A percentile compares a stretch with the other conserved stretches of the same genome.
Conservation (phyloP, 352 stramenopile species). For the Globisporangium spiculum region DNA sequence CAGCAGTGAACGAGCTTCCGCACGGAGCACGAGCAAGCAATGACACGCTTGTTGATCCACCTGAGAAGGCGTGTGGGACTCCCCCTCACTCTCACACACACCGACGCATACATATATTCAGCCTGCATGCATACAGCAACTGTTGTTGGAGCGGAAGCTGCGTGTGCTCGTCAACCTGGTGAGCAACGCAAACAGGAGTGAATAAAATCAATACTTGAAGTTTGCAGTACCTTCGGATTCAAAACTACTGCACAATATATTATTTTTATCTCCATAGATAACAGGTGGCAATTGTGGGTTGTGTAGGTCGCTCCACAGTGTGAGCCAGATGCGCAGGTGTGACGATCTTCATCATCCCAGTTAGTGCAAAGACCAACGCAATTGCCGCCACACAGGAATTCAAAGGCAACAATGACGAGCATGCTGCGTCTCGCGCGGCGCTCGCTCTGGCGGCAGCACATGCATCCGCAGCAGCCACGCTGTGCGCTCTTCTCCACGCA, state of each 20-base stretch:
- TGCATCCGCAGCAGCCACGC: neutral
- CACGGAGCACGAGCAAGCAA: neutral
- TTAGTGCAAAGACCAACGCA: neutral
- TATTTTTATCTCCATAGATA: no score
- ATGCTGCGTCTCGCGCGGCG: constrained; percentile 16
- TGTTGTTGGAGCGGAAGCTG: neutral
- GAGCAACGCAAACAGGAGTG: no score
- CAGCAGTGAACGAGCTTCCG: neutral
- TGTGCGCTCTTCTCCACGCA: constrained; percentile 13
- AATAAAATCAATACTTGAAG: no score
- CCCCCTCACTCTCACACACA: neutral
- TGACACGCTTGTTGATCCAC: neutral
- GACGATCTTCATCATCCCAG: constrained; percentile 1
- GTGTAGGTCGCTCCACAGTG: neutral
- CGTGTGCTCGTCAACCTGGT: neutral
- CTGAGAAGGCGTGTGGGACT: neutral
- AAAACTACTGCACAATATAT: no score
- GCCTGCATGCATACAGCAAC: neutral
- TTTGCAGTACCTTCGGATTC: no score
- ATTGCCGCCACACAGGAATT: constrained; percentile 4
- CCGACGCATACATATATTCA: neutral
- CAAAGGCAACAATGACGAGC: constrained; percentile 12
- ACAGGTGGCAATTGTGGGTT: neutral
- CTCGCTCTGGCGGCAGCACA: constrained; percentile 7
- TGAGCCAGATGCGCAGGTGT: neutral